Evolutionary conservation across 2,329 filamentous ascomycete genomes (phyloP), one percentile per base, ranked within the genome.

Genomic region (Hypoxylon sp.): DNA sequence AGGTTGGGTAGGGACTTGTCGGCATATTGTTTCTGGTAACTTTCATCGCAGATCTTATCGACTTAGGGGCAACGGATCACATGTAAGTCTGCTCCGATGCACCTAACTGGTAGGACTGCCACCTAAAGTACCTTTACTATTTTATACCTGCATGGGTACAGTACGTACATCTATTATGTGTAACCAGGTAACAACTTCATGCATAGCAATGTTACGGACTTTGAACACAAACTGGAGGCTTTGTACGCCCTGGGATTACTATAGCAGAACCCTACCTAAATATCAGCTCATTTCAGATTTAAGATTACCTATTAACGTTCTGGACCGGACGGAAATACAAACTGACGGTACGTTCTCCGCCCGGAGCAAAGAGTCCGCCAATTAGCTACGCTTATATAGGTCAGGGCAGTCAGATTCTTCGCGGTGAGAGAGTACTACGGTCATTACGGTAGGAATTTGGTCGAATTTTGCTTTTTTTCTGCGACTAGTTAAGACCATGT

Each of bases 351-450:
- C 17, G 25, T 48, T 59, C 43, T 65, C 53, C 56, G 36, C 52
- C 55, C 68, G 68, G 68, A 69, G 65, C 60, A 69, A 69, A 69
- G 17, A n/a, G 41, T 71, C 68, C 68, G 63, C 14, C 6, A 25
- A 32, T 28, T 43, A 53, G 25, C 43, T 32, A 52, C 19, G n/a
- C 21, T 25, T 43, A 32, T 38, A 53, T 43, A 43, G 38, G 38
- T 11, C 38, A 49, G 14, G 41, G 45, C 21, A 28, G 1, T 49
- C 14, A 49, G 13, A 30, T 3, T 1, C 45, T 41, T 17, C 13
- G 48, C 21, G n/a, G 13, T 23, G 21, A 11, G 41, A n/a, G 50
- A 32, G 28, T 34, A 51, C 9, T n/a, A 13, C 13, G 36, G 13
- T 32, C n/a, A 51, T 51, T 28, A 19, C 25, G 30, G 30, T 52